phyloP scores from a whole-genome alignment of 768 basidiomycete genomes.

The Austroboletus eburneus region DNA sequence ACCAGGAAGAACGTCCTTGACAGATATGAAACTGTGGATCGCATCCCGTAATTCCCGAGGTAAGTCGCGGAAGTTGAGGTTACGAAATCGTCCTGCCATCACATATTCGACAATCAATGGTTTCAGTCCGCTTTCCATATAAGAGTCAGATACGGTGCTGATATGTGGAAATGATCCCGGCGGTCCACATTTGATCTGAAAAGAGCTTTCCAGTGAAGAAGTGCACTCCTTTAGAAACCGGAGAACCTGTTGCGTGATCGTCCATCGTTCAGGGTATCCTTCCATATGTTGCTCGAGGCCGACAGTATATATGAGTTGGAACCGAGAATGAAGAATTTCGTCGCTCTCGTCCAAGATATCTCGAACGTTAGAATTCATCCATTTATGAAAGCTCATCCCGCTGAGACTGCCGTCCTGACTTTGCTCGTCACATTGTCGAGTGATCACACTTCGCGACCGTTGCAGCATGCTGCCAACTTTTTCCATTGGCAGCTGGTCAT shows the following conservation, averaged over 20 bases:
- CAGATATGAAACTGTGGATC: no score
- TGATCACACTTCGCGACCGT: no score
- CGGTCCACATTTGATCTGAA: no score
- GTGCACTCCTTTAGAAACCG: conserved; percentile 8
- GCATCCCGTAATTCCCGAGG: not conserved
- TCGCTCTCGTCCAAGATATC: no score
- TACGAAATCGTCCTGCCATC: conserved; percentile 1
- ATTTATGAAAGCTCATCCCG: conserved; percentile 14
- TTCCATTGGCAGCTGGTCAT: no score
- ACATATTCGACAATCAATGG: conserved; percentile 7
- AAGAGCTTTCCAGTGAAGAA: not conserved
- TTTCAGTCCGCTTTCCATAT: no score
- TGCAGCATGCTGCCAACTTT: no score
- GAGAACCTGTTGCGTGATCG: conserved; percentile 25
- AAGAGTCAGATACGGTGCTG: no score
- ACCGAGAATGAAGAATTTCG: no score
- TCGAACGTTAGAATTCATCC: conserved; percentile 3
- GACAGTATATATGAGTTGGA: no score
- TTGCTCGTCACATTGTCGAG: not conserved
- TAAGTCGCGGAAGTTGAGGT: conserved; percentile 2
- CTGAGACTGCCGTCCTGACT: not conserved
- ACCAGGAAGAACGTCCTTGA: no score
- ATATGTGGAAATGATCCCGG: no score
- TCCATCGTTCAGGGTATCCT: conserved; percentile 28
- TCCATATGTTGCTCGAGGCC: conserved; percentile 2